phyloP scores from a whole-genome alignment of 345 rosid genomes.

The Populus davidiana region DNA sequence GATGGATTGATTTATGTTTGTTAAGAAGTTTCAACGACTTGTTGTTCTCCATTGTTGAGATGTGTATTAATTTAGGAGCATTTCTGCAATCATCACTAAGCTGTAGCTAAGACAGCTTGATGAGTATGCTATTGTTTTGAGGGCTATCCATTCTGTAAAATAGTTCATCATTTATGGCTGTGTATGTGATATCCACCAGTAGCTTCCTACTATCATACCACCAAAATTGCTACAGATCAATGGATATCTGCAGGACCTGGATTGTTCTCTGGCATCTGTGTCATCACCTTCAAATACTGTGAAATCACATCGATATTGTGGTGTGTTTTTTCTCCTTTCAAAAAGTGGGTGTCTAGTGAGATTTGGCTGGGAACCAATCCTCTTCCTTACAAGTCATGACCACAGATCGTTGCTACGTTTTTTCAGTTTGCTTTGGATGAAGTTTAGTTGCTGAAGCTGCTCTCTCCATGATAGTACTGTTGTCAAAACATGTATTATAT shows the following conservation, averaged over 20 bases:
- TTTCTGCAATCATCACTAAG: conserved; percentile 6
- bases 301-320: neutral
- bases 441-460: neutral
- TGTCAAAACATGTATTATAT: no score
- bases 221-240: neutral
- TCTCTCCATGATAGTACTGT: neutral
- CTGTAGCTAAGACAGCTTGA: neutral
- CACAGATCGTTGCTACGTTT: neutral
- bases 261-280: no score
- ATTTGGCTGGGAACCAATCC: neutral
- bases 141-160: conserved; percentile 7
- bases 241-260: neutral
- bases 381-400: neutral
- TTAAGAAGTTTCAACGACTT: conserved; percentile 48
- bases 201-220: neutral
- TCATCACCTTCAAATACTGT: neutral
- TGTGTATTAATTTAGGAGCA: conserved; percentile 8
- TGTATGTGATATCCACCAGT: neutral
- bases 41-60: conserved; percentile 42
- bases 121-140: neutral
- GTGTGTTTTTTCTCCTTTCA: neutral
- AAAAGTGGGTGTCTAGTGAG: neutral
- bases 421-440: neutral
- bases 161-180: neutral
- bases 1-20: conserved; percentile 9